phyloP scores from a whole-genome alignment of 768 basidiomycete species.

The Lactifluus volemus region DNA sequence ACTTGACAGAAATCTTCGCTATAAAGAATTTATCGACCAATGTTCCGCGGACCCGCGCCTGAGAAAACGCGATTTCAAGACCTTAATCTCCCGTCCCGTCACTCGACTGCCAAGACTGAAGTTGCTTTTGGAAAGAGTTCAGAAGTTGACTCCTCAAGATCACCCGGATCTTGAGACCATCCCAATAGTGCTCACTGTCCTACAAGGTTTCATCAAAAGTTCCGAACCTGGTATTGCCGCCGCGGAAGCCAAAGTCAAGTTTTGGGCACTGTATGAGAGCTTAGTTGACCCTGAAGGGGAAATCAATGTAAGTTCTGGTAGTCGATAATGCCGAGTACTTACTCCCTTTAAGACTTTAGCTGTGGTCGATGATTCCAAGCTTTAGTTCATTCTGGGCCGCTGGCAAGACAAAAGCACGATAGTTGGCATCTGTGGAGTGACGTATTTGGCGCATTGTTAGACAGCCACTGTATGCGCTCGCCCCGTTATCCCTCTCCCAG shows the following conservation, averaged over 20 bases:
- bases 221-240: conserved; percentile 87
- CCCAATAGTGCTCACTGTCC: conserved; percentile 58
- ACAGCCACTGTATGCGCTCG: conserved; percentile 58
- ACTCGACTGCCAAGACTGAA: conserved; percentile 79
- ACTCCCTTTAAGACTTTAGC: conserved; percentile 61
- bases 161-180: conserved; percentile 75
- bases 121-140: conserved; percentile 61
- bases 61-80: conserved; percentile 67
- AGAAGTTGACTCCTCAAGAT: conserved; percentile 56
- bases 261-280: conserved; percentile 73
- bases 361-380: conserved; percentile 68
- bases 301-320: conserved; percentile 50
- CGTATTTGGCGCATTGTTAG: conserved; percentile 55
- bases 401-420: conserved; percentile 54
- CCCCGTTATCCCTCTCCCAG: not conserved
- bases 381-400: conserved; percentile 55
- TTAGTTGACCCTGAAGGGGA: conserved; percentile 70
- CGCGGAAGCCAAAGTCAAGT: conserved; percentile 86
- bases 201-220: conserved; percentile 69
- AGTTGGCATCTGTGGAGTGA: conserved; percentile 67
- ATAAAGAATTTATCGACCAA: conserved; percentile 57
- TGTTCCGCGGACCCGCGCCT: conserved; percentile 56
- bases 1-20: conserved; percentile 55
- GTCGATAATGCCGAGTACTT: conserved; percentile 4
- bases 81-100: conserved; percentile 78